Conservation (phyloP, 345 rosid genomes). For the Noccaea bulbosa region DNA sequence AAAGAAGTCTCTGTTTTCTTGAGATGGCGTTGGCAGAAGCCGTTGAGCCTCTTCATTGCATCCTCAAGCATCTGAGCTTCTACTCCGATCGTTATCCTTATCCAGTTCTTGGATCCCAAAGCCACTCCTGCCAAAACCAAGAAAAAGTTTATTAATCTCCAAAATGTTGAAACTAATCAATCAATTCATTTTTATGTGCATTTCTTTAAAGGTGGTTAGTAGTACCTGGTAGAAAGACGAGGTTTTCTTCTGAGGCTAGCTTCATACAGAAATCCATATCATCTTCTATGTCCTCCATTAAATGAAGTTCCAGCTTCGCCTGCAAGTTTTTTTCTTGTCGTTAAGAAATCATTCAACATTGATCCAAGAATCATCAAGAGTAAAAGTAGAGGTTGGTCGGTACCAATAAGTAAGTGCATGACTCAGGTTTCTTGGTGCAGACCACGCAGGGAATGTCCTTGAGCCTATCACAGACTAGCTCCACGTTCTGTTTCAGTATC, state of each 20-base stretch:
- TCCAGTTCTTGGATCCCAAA: slow-evolving; percentile 71
- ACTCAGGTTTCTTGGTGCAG: slow-evolving; percentile 55
- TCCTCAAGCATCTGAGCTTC: slow-evolving; percentile 61
- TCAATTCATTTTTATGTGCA: not conserved
- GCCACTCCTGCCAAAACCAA: slow-evolving; percentile 49
- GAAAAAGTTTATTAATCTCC: not conserved
- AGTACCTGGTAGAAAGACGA: slow-evolving; percentile 57
- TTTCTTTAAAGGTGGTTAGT: not conserved
- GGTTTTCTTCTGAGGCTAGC: slow-evolving; percentile 65
- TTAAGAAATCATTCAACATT: not conserved
- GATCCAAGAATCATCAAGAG: slow-evolving; percentile 7
- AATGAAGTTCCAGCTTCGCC: slow-evolving; percentile 49
- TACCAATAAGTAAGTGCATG: slow-evolving; percentile 77
- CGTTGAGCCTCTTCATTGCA: slow-evolving; percentile 60
- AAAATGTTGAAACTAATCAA: not conserved
- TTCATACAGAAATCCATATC: slow-evolving; percentile 70
- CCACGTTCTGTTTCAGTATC: slow-evolving; percentile 50
- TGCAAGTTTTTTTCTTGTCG: slow-evolving; percentile 23
- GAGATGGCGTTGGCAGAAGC: slow-evolving; percentile 53
- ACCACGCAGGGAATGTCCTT: slow-evolving; percentile 55
- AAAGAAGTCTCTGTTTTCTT: slow-evolving; percentile 38
- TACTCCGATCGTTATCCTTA: slow-evolving; percentile 60
- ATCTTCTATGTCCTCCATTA: slow-evolving; percentile 53
- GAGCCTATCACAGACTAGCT: slow-evolving; percentile 42
- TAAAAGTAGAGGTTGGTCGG: not conserved